phyloP scores from a whole-genome alignment of 805 yeast species.

The Pichia exigua region DNA sequence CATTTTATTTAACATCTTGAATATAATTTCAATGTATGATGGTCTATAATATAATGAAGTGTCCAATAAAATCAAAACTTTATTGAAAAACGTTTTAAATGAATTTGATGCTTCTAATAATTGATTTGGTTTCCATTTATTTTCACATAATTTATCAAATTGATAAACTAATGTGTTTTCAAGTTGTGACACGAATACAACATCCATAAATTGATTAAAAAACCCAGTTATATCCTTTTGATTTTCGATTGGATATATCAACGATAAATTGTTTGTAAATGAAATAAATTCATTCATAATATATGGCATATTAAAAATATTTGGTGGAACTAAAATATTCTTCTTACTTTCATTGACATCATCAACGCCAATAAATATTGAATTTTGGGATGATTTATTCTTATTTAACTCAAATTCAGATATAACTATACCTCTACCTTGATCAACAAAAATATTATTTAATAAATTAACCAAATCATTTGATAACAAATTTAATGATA shows the following conservation, averaged over 20 bases:
- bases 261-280: slow-evolving; percentile 53
- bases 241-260: slow-evolving; percentile 30
- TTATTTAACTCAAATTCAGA: slow-evolving; percentile 19
- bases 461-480: slow-evolving; percentile 5
- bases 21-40: slow-evolving; percentile 42
- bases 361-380: slow-evolving; percentile 55
- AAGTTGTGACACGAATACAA: slow-evolving; percentile 56
- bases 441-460: slow-evolving; percentile 8
- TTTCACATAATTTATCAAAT: slow-evolving; percentile 41
- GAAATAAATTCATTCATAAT: slow-evolving; percentile 65
- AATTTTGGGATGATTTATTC: slow-evolving; percentile 11
- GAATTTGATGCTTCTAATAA: slow-evolving; percentile 37
- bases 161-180: slow-evolving; percentile 45
- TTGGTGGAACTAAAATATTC: slow-evolving; percentile 59
- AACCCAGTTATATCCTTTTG: slow-evolving; percentile 34
- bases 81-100: slow-evolving; percentile 39
- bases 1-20: slow-evolving; percentile 36
- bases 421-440: background rate
- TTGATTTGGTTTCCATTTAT: slow-evolving; percentile 21
- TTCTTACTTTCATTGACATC: slow-evolving; percentile 40
- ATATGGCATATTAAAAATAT: slow-evolving; percentile 72
- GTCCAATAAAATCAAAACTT: slow-evolving; percentile 46
- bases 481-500: slow-evolving; percentile 24
- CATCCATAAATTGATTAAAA: slow-evolving; percentile 57
- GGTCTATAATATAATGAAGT: slow-evolving; percentile 53